phyloP scores from a whole-genome alignment of 805 yeast species.

The Soucietia sequanensis region DNA sequence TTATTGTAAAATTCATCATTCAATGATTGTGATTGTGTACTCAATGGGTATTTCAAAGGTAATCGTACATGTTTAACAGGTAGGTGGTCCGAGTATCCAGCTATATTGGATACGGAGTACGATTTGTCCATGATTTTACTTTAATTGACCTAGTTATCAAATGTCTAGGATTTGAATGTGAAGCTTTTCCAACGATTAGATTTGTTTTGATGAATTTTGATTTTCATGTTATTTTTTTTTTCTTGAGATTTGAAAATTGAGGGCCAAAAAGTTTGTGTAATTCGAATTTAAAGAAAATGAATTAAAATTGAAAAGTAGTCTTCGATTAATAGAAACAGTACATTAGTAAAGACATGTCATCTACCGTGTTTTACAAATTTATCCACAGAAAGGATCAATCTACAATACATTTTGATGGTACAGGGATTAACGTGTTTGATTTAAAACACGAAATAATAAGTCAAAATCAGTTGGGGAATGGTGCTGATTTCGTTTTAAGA shows the following conservation, averaged over 20 bases:
- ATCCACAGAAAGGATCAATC: conserved; percentile 78
- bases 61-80: conserved; percentile 15
- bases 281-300: too few species aligned
- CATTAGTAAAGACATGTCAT: too few species aligned
- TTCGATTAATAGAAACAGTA: too few species aligned
- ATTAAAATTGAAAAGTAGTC: too few species aligned
- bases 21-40: conserved; percentile 6
- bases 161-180: too few species aligned
- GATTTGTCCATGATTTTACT: conserved; percentile 11
- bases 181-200: too few species aligned
- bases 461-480: conserved; percentile 77
- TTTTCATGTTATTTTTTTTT: background rate
- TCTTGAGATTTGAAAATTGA: background rate
- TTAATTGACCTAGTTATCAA: too few species aligned
- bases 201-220: conserved; percentile 1
- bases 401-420: conserved; percentile 88
- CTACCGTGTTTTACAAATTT: conserved; percentile 84
- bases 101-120: conserved; percentile 17
- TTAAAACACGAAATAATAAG: conserved; percentile 84
- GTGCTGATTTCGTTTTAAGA: conserved; percentile 77
- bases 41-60: conserved; percentile 23
- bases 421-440: conserved; percentile 94
- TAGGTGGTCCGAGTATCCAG: conserved; percentile 18
- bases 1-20: conserved; percentile 23
- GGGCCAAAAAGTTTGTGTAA: too few species aligned